phyloP scores from a whole-genome alignment of 306 rosid species.

The Prunus armeniaca region DNA sequence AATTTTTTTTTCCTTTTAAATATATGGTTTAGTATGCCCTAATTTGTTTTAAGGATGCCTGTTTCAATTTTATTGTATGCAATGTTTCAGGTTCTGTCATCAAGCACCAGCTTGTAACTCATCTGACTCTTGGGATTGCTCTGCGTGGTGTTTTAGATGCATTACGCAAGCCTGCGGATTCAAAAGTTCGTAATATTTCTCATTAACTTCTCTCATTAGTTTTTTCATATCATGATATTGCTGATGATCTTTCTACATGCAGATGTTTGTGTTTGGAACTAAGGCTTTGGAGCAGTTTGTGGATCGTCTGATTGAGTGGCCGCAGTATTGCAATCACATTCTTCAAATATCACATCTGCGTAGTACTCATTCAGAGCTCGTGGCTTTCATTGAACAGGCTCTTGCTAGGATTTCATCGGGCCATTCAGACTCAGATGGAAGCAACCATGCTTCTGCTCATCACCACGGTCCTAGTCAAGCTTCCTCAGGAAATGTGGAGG shows the following conservation, averaged over 20 bases:
- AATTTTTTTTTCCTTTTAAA: not conserved
- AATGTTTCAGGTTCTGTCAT: conserved; percentile 69
- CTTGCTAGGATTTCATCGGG: conserved; percentile 81
- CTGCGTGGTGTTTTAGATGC: conserved; percentile 96
- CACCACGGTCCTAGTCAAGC: conserved; percentile 54
- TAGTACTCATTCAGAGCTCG: conserved; percentile 71
- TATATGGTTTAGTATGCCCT: not conserved
- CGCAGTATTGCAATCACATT: conserved; percentile 97
- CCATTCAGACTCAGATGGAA: conserved; percentile 71
- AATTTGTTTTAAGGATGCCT: not conserved
- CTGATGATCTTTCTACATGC: conserved; percentile 35
- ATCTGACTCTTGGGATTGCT: conserved; percentile 90
- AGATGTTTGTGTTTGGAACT: conserved; percentile 96
- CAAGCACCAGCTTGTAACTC: conserved; percentile 94
- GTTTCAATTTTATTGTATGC: not conserved
- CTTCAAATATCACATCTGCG: conserved; percentile 95
- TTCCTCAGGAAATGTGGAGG: conserved; percentile 69
- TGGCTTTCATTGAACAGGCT: conserved; percentile 81
- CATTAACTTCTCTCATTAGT: not conserved
- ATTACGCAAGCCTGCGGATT: conserved; percentile 96
- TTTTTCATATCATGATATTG: conserved; percentile 16
- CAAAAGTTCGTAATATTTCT: conserved; percentile 60
- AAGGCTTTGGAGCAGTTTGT: conserved; percentile 96
- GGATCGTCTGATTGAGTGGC: conserved; percentile 98
- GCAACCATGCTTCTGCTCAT: conserved; percentile 51